Conservation (phyloP, 805 yeast genomes). For the Zygosaccharomyces siamensis region DNA sequence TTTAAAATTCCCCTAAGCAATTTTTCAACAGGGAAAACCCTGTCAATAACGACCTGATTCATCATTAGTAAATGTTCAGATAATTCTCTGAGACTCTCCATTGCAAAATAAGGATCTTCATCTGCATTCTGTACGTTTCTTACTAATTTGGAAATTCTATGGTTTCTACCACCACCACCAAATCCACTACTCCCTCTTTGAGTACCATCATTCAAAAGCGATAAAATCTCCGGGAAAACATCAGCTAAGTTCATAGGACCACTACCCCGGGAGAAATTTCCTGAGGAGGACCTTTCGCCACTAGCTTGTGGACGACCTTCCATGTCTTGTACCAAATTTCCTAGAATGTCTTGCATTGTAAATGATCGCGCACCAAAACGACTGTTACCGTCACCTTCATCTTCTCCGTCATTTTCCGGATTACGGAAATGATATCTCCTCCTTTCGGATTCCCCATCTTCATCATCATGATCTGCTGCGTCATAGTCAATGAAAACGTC, state of each 20-base stretch:
- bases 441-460: conserved; percentile 19
- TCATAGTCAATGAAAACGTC: conserved; percentile 20
- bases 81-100: conserved; percentile 62
- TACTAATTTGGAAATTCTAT: conserved; percentile 27
- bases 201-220: conserved; percentile 30
- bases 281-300: conserved; percentile 1
- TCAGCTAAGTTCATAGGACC: conserved; percentile 26
- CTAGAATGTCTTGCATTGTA: conserved; percentile 16
- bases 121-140: conserved; percentile 27
- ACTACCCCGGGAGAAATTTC: conserved; percentile 5
- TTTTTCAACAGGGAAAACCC: conserved; percentile 55
- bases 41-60: conserved; percentile 57
- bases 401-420: conserved; percentile 22
- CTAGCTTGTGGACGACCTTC: conserved; percentile 5
- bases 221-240: conserved; percentile 39
- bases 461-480: conserved; percentile 23
- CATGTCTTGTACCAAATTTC: conserved; percentile 13
- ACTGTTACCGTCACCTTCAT: conserved; percentile 23
- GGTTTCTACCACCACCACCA: conserved; percentile 13
- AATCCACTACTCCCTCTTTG: conserved; percentile 11
- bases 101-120: conserved; percentile 55
- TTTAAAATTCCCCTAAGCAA: conserved; percentile 51
- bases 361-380: conserved; percentile 14
- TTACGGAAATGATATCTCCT: conserved; percentile 16
- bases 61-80: conserved; percentile 64